phyloP scores from a whole-genome alignment of 2,329 filamentous ascomycete genomes.

The Gnomoniopsis sp. region DNA sequence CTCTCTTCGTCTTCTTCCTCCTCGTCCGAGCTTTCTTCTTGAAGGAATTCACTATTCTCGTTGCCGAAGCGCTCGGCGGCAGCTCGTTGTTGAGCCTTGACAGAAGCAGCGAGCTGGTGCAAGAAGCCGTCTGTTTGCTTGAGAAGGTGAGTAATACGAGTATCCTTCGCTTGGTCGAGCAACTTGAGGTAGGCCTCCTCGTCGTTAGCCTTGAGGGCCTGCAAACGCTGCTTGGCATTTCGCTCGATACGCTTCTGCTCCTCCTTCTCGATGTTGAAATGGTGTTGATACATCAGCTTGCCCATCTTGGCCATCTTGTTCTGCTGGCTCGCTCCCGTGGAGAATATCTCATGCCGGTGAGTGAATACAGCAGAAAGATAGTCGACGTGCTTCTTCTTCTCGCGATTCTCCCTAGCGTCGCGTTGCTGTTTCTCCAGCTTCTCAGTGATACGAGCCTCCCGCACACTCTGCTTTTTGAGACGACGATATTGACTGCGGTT shows the following conservation, averaged over 20 bases:
- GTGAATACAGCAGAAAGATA: conserved; percentile 84
- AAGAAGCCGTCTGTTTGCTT: conserved; percentile 97
- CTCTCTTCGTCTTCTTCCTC: conserved; percentile 69
- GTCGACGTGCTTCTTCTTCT: conserved; percentile 96
- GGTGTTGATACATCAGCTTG: conserved; percentile 82
- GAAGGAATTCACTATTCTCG: conserved; percentile 43
- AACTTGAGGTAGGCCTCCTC: conserved; percentile 98
- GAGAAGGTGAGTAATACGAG: conserved; percentile 94
- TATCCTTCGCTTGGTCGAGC: conserved; percentile 97
- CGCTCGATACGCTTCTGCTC: conserved; percentile 98
- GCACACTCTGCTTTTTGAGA: conserved; percentile 94
- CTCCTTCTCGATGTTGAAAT: conserved; percentile 97
- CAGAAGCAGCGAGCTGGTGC: conserved; percentile 89
- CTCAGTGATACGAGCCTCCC: conserved; percentile 95
- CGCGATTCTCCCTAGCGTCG: conserved; percentile 89
- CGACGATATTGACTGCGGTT: conserved; percentile 88
- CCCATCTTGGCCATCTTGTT: conserved; percentile 81
- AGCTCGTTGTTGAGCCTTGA: conserved; percentile 88
- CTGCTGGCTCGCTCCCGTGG: conserved; percentile 63
- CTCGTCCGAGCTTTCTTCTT: conserved; percentile 45
- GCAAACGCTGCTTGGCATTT: conserved; percentile 98
- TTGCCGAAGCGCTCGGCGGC: conserved; percentile 76
- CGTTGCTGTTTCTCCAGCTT: conserved; percentile 99
- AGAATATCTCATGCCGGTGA: conserved; percentile 75
- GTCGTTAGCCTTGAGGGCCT: conserved; percentile 97